Percentiles rank a stretch among this genome's conserved stretches.
phyloP scores from a whole-genome alignment of 305 asterid species.

The Fraxinus xanthoxyloides region DNA sequence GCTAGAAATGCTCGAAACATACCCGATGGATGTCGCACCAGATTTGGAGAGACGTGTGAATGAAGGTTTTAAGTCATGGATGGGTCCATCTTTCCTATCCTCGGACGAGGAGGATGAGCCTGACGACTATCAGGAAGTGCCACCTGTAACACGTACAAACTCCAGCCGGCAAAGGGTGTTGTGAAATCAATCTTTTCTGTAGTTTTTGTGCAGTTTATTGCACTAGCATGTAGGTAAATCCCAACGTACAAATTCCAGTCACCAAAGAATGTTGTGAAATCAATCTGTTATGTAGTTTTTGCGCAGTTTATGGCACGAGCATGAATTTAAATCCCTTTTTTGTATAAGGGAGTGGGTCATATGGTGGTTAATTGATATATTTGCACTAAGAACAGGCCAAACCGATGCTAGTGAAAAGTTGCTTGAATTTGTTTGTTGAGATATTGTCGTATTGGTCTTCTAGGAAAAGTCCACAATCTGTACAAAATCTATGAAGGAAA shows the following conservation, averaged over 20 bases:
- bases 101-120: slow-evolving; percentile 89
- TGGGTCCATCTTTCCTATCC: slow-evolving; percentile 84
- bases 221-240: not conserved
- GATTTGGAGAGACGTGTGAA: slow-evolving; percentile 71
- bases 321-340: not conserved
- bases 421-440: not conserved
- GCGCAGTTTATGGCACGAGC: not conserved
- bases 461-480: not conserved
- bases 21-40: slow-evolving; percentile 64
- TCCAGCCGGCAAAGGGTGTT: slow-evolving; percentile 62
- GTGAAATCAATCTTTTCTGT: not conserved
- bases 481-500: not conserved
- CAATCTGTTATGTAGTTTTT: not conserved
- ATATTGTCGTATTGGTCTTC: not conserved
- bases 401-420: not conserved
- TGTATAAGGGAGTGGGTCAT: not conserved
- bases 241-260: slow-evolving; percentile 36
- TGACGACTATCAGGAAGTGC: slow-evolving; percentile 58
- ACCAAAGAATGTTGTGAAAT: slow-evolving; percentile 47
- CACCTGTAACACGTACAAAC: slow-evolving; percentile 32
- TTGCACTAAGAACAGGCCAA: not conserved
- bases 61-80: slow-evolving; percentile 92
- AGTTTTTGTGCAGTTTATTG: not conserved
- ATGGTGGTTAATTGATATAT: not conserved
- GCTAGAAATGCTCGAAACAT: slow-evolving; percentile 86